Base-by-base conservation (phyloP, 2,329 filamentous ascomycete species). In the Alternaria angustiovoidea region DNA sequence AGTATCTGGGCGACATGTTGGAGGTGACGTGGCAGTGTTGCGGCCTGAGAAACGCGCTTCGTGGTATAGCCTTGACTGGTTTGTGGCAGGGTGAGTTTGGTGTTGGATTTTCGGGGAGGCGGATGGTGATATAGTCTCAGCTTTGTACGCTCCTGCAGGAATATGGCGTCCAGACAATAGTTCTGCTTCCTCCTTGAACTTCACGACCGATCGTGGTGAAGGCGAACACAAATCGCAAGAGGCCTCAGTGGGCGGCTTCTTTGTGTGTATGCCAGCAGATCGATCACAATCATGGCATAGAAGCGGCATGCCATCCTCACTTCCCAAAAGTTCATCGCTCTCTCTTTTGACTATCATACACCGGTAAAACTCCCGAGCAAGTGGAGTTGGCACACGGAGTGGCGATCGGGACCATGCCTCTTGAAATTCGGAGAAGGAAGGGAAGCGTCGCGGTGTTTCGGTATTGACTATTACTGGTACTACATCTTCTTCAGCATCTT, bases 1-100 rank as follows among this genome's bases (percentile, higher is more conserved):
- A 42, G 88, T 93, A 36, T 90, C 90, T 0, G 91, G 91, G 1
- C 94, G 90, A 91, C 89, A 92, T n/a, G 22, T n/a, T 3, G 85
- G 65, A 51, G 66, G 64, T 51, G 65, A 66, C 26, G 68, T 63
- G 49, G 51, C 32, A 51, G 60, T 48, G 59, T 55, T 30, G 61
- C 62, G 85, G 12, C 82, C 83, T 18, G 12, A 20, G 4, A 16
- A 22, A 12, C 30, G 46, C 5, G 46, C 46, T 38, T 24, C 34
- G 1, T 36, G 46, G 30, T 36, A 36, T 36, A 28, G 9, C 11
- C 20, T 49, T 5, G 46, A 16, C 16, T 36, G 32, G 18, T 24
- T 22, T 48, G 12, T 48, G 18, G 30, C 14, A 14, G 18, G 2
- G 30, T 12, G 18, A 18, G 7, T 18, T 6, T 20, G 32, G 32